These are phyloP conservation scores for Eragrostis nindensis DNA, from an alignment of 176 grass and related monocot species.

Conservation along the genomic window DNA sequence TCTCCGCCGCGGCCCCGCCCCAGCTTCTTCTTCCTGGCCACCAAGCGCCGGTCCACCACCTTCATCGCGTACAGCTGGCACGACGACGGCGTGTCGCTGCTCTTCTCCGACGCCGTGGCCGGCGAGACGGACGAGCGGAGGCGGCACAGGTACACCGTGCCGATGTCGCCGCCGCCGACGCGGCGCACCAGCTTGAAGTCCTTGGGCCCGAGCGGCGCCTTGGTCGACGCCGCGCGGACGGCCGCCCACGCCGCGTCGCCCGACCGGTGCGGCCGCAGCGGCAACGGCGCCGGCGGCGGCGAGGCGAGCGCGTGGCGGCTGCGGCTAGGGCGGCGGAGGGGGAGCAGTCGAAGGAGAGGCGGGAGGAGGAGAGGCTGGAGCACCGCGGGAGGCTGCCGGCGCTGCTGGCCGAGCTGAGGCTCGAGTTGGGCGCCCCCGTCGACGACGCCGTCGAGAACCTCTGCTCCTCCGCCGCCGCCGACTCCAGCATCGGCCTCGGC, in stretches of 20 bases:
- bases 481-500: background rate
- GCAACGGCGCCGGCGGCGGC: no score
- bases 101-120: background rate
- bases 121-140: slow-evolving; percentile 1
- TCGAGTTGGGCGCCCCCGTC: slow-evolving; percentile 64
- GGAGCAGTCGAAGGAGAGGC: slow-evolving; percentile 64
- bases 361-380: slow-evolving; percentile 52
- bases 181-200: slow-evolving; percentile 79
- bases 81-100: no score
- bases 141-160: slow-evolving; percentile 80
- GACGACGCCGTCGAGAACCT: slow-evolving; percentile 51
- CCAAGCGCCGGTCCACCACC: slow-evolving; percentile 70
- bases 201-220: slow-evolving; percentile 35
- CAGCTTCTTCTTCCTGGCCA: slow-evolving; percentile 71
- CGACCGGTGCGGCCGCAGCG: slow-evolving; percentile 70
- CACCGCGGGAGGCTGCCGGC: slow-evolving; percentile 52
- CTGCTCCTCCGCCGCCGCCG: background rate
- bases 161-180: slow-evolving; percentile 86
- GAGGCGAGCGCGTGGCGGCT: background rate
- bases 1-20: slow-evolving; percentile 73
- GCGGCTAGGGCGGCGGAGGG: background rate
- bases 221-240: slow-evolving; percentile 43
- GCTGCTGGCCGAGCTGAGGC: slow-evolving; percentile 67
- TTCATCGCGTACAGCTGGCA: slow-evolving; percentile 93
- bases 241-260: slow-evolving; percentile 56